These are phyloP conservation scores for Lineolata rhizophorae DNA, from an alignment of 495 filamentous ascomycete genomes.

Conservation along the genomic window DNA sequence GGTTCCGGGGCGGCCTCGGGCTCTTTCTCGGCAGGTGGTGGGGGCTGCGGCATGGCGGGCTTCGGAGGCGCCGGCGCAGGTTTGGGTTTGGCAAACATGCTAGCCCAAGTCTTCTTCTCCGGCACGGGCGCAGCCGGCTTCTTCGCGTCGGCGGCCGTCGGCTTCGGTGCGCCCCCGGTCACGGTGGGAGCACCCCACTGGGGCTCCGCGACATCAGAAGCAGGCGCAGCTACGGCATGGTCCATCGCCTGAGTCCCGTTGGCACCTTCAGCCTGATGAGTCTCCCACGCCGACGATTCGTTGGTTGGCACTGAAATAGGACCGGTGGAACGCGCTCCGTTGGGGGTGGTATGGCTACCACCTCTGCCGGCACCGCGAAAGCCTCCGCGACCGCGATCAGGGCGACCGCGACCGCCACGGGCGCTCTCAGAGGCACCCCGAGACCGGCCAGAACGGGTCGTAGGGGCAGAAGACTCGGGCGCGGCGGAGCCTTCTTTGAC, in stretches of 20 bases:
- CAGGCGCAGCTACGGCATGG: constrained; percentile 13
- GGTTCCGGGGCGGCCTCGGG: constrained; percentile 13
- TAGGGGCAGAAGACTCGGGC: constrained; percentile 26
- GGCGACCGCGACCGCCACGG: constrained; percentile 46
- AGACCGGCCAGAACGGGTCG: constrained; percentile 38
- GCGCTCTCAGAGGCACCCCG: constrained; percentile 42
- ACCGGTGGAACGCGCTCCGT: constrained; percentile 14
- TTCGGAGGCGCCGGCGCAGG: constrained; percentile 18
- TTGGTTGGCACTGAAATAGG: constrained; percentile 12
- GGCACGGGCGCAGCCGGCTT: constrained; percentile 22
- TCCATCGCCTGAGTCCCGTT: constrained; percentile 1
- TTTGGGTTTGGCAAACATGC: constrained; percentile 31
- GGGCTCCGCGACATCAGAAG: constrained; percentile 9
- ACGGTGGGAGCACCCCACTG: constrained; percentile 14
- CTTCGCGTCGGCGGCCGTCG: constrained; percentile 20
- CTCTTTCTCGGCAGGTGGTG: constrained; percentile 12
- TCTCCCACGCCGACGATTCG: constrained; percentile 15
- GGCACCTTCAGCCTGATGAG: background rate
- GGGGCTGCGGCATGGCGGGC: constrained; percentile 8
- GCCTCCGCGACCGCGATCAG: constrained; percentile 50
- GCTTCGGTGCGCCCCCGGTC: constrained; percentile 14
- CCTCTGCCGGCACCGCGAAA: constrained; percentile 50
- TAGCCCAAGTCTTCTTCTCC: constrained; percentile 42
- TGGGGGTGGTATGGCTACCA: constrained; percentile 34
- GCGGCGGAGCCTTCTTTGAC: constrained; percentile 37